Conservation (phyloP, 805 yeast species). For the Suhomyces sp. region DNA sequence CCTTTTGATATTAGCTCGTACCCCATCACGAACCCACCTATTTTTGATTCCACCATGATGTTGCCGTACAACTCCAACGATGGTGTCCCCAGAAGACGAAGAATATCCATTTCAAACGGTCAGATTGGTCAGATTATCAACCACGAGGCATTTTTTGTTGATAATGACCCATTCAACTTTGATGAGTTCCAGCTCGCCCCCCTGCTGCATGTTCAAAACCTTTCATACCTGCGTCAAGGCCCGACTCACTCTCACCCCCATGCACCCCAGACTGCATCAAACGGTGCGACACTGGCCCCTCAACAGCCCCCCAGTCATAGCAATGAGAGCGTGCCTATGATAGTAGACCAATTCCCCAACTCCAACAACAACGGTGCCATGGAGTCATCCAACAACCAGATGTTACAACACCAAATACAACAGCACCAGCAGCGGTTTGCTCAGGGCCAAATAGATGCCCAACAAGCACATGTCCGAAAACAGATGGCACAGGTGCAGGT, state of each 20-base stretch:
- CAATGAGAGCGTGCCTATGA: background rate
- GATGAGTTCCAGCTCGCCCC: conserved; percentile 16
- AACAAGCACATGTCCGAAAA: background rate
- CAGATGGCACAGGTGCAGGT: background rate
- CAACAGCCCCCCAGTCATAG: background rate
- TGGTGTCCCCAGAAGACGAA: conserved; percentile 47
- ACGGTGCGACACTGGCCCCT: background rate
- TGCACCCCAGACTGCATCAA: background rate
- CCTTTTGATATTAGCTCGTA: conserved; percentile 40
- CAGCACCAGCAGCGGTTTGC: conserved; percentile 2
- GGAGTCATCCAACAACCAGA: background rate
- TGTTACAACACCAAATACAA: background rate
- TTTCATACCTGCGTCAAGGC: conserved; percentile 6
- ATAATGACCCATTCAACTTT: conserved; percentile 19
- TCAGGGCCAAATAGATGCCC: conserved; percentile 5
- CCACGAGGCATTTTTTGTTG: conserved; percentile 38
- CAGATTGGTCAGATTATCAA: conserved; percentile 73
- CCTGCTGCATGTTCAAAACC: conserved; percentile 1
- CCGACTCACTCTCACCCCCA: background rate
- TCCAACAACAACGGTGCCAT: background rate
- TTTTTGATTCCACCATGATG: conserved; percentile 43
- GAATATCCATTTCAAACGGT: conserved; percentile 81
- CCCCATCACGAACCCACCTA: conserved; percentile 47
- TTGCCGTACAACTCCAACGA: conserved; percentile 31
- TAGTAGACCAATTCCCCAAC: background rate